Conservation (phyloP, 2,329 filamentous ascomycete species). For the Xylaria polymorpha region DNA sequence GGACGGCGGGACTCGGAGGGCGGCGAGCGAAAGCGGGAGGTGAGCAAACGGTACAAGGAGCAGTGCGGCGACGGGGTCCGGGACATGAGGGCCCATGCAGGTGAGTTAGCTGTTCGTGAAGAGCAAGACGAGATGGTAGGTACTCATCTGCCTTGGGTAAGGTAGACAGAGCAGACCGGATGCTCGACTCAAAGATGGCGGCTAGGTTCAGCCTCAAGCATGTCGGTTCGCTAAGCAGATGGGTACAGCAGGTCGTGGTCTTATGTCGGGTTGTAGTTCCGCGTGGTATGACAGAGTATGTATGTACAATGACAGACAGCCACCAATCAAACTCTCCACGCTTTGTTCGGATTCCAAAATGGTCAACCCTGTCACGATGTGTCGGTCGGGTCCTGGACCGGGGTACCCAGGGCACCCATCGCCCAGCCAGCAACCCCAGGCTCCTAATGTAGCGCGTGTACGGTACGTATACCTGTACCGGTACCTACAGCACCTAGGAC, state of each 20-base stretch:
- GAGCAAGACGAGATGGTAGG: not conserved
- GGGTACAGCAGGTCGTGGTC: slow-evolving; percentile 9
- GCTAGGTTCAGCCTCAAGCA: slow-evolving; percentile 16
- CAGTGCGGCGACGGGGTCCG: slow-evolving; percentile 27
- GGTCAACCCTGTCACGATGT: slow-evolving; percentile 9
- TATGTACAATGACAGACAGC: slow-evolving; percentile 16
- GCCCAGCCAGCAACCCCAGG: too few relatives aligned
- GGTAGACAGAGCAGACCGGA: not conserved
- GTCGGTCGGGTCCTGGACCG: slow-evolving; percentile 12
- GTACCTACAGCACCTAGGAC: too few relatives aligned
- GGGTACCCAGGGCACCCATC: slow-evolving; percentile 12
- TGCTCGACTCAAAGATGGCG: not conserved
- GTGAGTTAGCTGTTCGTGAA: slow-evolving; percentile 3
- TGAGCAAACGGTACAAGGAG: slow-evolving; percentile 17
- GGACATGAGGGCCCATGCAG: slow-evolving; percentile 12
- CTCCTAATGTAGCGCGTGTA: too few relatives aligned
- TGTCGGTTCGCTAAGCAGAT: not conserved
- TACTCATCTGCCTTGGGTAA: too few relatives aligned
- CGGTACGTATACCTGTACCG: too few relatives aligned
- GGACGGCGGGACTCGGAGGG: slow-evolving; percentile 15
- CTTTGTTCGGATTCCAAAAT: slow-evolving; percentile 1
- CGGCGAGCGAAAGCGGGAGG: slow-evolving; percentile 25
- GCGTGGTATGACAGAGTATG: slow-evolving; percentile 14
- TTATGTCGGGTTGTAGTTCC: slow-evolving; percentile 14
- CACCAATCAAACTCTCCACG: slow-evolving; percentile 17